phyloP scores from a whole-genome alignment of 495 filamentous ascomycete species.

The Viridothelium virens region DNA sequence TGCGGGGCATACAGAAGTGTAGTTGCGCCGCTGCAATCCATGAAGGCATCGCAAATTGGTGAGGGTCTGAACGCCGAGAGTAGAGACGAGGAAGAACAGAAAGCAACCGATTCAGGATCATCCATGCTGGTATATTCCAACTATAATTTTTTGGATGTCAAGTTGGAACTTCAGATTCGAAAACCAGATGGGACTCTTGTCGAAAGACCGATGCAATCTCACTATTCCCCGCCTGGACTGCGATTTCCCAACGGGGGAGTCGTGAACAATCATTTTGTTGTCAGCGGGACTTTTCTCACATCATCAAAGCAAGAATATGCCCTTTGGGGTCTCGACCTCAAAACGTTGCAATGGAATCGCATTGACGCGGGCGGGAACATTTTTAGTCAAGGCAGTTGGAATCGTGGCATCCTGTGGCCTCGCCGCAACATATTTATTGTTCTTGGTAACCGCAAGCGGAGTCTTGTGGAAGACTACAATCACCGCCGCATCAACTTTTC shows the following conservation, averaged over 20 bases:
- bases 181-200: slow-evolving; percentile 72
- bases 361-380: slow-evolving; percentile 93
- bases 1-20: slow-evolving; percentile 96
- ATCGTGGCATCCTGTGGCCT: slow-evolving; percentile 86
- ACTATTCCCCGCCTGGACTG: slow-evolving; percentile 79
- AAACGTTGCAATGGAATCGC: slow-evolving; percentile 80
- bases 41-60: slow-evolving; percentile 67
- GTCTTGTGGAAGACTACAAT: slow-evolving; percentile 96
- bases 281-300: slow-evolving; percentile 93
- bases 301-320: slow-evolving; percentile 98
- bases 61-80: slow-evolving; percentile 37
- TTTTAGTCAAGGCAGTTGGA: slow-evolving; percentile 95
- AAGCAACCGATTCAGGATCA: slow-evolving; percentile 49
- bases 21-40: slow-evolving; percentile 69
- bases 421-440: slow-evolving; percentile 91
- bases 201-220: slow-evolving; percentile 82
- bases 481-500: slow-evolving; percentile 96
- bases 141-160: slow-evolving; percentile 97
- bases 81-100: slow-evolving; percentile 32
- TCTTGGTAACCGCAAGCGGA: slow-evolving; percentile 83
- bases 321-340: slow-evolving; percentile 87
- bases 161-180: slow-evolving; percentile 85
- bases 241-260: slow-evolving; percentile 93
- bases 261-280: slow-evolving; percentile 89
- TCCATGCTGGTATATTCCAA: slow-evolving; percentile 98